Base-by-base conservation (phyloP, 768 basidiomycete genomes). In the Steccherinum ochraceum region DNA sequence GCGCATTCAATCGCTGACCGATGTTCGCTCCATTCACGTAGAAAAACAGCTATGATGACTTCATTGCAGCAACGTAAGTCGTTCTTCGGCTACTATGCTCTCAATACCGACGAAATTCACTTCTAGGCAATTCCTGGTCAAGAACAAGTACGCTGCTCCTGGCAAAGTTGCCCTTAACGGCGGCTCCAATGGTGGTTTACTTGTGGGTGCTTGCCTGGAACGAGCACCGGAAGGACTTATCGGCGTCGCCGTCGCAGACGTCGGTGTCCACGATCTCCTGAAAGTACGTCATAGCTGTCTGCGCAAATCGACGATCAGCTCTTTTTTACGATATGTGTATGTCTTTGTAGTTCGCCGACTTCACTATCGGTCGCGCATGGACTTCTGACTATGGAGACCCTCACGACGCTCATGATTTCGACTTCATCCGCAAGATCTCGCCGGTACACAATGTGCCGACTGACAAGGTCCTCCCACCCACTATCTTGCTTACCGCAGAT, bases 171-270 rank as follows among this genome's bases (percentile, higher is more conserved):
- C 78, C 7, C 84, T 92, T 51, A 87, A 83, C 51, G 90, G 89
- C 3, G 85, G 76, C 2, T 90, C 88, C 2, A 92, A 92, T 61
- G 89, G 89, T 68, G 87, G 88, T 45, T 70, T 92, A 2, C 77
- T 91, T 23, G 78, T 91, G n/a, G 81, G 80, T n/a, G 89, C 89
- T n/a, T 91, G 85, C 56, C 73, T 86, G 43, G 86, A 90, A 53
- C 83, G 85, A 35, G 88, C 88, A 0, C 84, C 84, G 1, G 79
- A 87, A 61, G 84, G 81, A 3, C 72, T 80, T 3, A 82, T 89
- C 54, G 89, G 89, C n/a, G 85, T 83, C 18, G 86, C 77, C 1
- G 75, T 91, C 3, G 83, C 87, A 0, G 87, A 91, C 63, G 89
- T 91, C 4, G 90, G 90, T 0, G 89, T 92, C 1, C 72, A 83